phyloP scores from a whole-genome alignment of 2,329 filamentous ascomycete genomes.

The Gaeumannomyces sp. region DNA sequence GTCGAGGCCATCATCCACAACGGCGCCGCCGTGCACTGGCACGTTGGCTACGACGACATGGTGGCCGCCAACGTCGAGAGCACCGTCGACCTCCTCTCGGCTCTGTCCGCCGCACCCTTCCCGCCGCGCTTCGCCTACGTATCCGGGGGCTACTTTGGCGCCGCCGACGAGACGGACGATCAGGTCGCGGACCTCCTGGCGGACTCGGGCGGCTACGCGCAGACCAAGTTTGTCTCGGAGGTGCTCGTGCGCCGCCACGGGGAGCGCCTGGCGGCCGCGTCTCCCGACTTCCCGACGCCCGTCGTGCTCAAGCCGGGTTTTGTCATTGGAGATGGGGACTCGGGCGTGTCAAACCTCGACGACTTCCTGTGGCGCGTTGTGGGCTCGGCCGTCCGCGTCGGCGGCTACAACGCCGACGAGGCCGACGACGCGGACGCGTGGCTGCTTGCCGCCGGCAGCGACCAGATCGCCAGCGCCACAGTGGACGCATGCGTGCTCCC shows the following conservation, averaged over 20 bases:
- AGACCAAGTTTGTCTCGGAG: conserved; percentile 4
- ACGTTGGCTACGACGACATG: conserved; percentile 1
- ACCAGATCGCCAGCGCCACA: neutral
- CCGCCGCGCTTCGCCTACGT: neutral
- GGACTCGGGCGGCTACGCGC: neutral
- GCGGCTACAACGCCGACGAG: neutral
- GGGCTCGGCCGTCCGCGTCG: neutral
- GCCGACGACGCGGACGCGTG: neutral
- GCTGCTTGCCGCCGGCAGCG: conserved; percentile 4
- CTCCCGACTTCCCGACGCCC: neutral
- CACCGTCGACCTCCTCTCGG: neutral
- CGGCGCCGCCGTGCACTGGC: conserved; percentile 6
- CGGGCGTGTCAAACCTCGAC: conserved; percentile 2
- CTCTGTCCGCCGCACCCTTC: neutral
- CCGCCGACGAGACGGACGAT: neutral
- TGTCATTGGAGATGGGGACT: neutral
- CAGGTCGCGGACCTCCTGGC: neutral
- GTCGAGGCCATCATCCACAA: conserved; percentile 4
- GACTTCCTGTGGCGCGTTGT: conserved; percentile 2
- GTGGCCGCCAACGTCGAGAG: conserved; percentile 3
- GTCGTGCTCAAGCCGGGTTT: conserved; percentile 7
- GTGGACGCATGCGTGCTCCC: neutral
- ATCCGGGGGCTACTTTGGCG: neutral
- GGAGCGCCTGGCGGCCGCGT: neutral
- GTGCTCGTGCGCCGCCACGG: neutral